A percentile compares a stretch with the other conserved stretches of the same genome.
Conservation (phyloP, 345 rosid genomes). For the Geranium brycei region DNA sequence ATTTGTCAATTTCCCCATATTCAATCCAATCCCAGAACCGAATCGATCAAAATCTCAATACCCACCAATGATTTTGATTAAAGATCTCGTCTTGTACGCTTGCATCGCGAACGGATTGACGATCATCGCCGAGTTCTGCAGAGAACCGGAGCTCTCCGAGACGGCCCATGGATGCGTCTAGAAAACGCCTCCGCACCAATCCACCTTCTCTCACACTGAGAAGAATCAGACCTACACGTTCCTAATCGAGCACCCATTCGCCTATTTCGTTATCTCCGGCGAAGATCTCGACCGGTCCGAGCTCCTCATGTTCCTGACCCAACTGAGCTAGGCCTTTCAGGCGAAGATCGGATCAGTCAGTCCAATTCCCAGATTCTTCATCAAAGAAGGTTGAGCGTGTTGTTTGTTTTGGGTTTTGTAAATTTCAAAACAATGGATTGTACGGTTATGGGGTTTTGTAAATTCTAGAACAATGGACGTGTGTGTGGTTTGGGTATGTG, state of each 20-base stretch:
- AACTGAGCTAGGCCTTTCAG: conserved; percentile 33
- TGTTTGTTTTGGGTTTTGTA: no score
- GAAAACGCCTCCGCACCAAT: conserved; percentile 57
- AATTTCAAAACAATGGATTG: no score
- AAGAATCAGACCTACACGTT: conserved; percentile 40
- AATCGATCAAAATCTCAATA: neutral
- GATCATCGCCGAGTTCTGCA: conserved; percentile 50
- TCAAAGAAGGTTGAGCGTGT: no score
- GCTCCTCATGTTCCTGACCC: conserved; percentile 38
- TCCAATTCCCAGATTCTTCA: no score
- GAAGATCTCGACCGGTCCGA: conserved; percentile 34
- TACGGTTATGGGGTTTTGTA: no score
- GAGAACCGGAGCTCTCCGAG: conserved; percentile 37
- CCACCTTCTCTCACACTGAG: conserved; percentile 57
- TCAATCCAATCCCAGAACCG: no score
- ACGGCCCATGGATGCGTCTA: conserved; percentile 49
- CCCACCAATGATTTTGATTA: conserved; percentile 49
- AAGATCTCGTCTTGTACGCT: conserved; percentile 40
- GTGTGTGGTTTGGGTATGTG: no score
- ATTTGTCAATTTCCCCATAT: no score
- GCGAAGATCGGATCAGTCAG: conserved; percentile 23
- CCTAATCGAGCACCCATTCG: conserved; percentile 44
- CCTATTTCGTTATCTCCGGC: conserved; percentile 43
- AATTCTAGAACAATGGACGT: no score
- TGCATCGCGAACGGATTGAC: conserved; percentile 56